Conservation (phyloP, 2,329 filamentous ascomycete species). For the Beauveria asiatica region DNA sequence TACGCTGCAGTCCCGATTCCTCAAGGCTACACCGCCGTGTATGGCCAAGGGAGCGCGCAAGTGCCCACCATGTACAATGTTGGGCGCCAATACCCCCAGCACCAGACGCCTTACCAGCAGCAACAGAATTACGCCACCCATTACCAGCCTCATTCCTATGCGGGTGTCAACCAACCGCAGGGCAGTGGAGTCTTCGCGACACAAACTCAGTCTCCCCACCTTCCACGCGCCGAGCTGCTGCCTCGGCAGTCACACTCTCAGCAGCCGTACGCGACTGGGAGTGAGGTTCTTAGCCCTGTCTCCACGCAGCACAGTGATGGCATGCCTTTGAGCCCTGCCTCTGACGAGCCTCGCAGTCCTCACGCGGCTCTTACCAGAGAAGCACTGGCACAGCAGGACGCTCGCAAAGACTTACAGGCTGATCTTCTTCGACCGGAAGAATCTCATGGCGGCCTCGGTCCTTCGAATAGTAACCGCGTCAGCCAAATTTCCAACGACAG, state of each 20-base stretch:
- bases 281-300: neutral
- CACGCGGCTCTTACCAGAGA: neutral
- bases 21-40: slow-evolving; percentile 2
- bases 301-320: neutral
- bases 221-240: neutral
- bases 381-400: neutral
- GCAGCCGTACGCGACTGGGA: neutral
- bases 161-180: neutral
- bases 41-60: neutral
- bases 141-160: neutral
- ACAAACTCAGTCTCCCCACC: neutral
- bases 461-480: neutral
- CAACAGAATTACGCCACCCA: neutral
- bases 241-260: neutral
- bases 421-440: neutral
- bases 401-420: neutral
- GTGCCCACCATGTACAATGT: neutral
- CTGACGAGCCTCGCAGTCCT: neutral
- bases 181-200: neutral
- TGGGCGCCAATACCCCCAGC: neutral
- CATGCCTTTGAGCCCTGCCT: neutral
- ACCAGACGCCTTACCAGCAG: neutral
- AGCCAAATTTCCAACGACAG: slow-evolving; percentile 10
- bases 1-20: slow-evolving; percentile 8
- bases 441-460: neutral